Percentiles rank a stretch among this genome's conserved stretches.
Evolutionary conservation across 2,329 filamentous ascomycete genomes (phyloP).

Genomic region (Verticillium nubilum): DNA sequence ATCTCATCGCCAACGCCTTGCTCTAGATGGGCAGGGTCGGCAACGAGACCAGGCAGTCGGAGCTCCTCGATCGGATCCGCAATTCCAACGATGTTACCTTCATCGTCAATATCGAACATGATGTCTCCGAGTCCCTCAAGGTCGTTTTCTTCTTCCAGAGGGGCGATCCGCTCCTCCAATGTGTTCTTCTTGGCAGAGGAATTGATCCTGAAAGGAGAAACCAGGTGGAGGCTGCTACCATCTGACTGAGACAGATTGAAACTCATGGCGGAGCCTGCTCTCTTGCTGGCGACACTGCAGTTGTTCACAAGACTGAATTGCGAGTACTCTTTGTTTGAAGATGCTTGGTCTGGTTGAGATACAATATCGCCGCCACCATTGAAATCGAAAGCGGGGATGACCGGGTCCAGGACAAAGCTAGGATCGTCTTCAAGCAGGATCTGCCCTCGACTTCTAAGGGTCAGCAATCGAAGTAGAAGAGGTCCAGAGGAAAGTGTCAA

Average conservation of each 20-base stretch:
- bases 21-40: conserved; percentile 19
- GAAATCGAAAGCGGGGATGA: conserved; percentile 53
- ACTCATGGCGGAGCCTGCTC: conserved; percentile 18
- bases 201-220: conserved; percentile 25
- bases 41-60: conserved; percentile 31
- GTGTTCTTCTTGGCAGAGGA: conserved; percentile 13
- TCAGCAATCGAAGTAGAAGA: too few species aligned
- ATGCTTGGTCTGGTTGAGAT: conserved; percentile 28
- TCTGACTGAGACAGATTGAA: conserved; percentile 28
- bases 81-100: conserved; percentile 42
- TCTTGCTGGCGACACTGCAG: conserved; percentile 21
- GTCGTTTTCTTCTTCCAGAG: conserved; percentile 31
- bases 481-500: too few species aligned
- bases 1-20: conserved; percentile 4
- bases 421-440: conserved; percentile 80
- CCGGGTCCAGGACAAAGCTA: conserved; percentile 64
- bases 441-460: conserved; percentile 57
- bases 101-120: conserved; percentile 43
- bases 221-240: conserved; percentile 23
- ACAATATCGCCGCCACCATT: conserved; percentile 26
- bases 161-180: conserved; percentile 14
- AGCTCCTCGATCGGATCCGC: conserved; percentile 29
- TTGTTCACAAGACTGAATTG: conserved; percentile 39
- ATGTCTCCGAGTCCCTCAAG: conserved; percentile 31
- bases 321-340: conserved; percentile 29